phyloP scores from a whole-genome alignment of 805 yeast genomes.

The Yarrowia sp. region DNA sequence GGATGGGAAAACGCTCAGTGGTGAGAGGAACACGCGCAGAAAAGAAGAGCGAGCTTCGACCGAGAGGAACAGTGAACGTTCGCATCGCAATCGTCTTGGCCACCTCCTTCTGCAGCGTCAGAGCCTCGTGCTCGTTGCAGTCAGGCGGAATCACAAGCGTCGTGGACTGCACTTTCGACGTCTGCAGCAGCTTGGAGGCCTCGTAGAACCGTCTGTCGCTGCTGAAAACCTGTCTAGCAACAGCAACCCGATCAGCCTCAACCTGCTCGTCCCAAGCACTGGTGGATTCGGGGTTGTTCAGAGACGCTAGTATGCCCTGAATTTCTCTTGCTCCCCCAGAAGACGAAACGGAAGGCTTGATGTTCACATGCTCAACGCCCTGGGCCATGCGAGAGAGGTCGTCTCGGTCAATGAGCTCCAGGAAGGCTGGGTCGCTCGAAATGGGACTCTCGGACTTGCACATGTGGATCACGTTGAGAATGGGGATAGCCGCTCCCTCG shows the following conservation, averaged over 20 bases:
- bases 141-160: slow-evolving; percentile 43
- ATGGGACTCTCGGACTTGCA: slow-evolving; percentile 43
- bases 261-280: slow-evolving; percentile 69
- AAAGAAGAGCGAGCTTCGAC: slow-evolving; percentile 70
- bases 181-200: slow-evolving; percentile 66
- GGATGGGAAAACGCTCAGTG: slow-evolving; percentile 81
- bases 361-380: slow-evolving; percentile 11
- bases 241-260: slow-evolving; percentile 63
- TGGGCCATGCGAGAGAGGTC: slow-evolving; percentile 48
- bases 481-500: slow-evolving; percentile 63
- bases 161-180: slow-evolving; percentile 58
- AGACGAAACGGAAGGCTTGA: slow-evolving; percentile 25
- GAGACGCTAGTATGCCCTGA: slow-evolving; percentile 43
- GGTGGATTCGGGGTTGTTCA: slow-evolving; percentile 47
- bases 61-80: slow-evolving; percentile 72
- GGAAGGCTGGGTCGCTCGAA: slow-evolving; percentile 39
- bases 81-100: slow-evolving; percentile 64
- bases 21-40: slow-evolving; percentile 71
- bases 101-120: slow-evolving; percentile 53
- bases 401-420: slow-evolving; percentile 63
- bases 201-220: slow-evolving; percentile 79
- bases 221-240: slow-evolving; percentile 71
- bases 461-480: slow-evolving; percentile 47
- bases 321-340: slow-evolving; percentile 42
- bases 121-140: slow-evolving; percentile 55